A percentile compares a stretch with the other conserved stretches of the same genome.
phyloP scores from a whole-genome alignment of 768 basidiomycete species.

The Ramaria sp. region DNA sequence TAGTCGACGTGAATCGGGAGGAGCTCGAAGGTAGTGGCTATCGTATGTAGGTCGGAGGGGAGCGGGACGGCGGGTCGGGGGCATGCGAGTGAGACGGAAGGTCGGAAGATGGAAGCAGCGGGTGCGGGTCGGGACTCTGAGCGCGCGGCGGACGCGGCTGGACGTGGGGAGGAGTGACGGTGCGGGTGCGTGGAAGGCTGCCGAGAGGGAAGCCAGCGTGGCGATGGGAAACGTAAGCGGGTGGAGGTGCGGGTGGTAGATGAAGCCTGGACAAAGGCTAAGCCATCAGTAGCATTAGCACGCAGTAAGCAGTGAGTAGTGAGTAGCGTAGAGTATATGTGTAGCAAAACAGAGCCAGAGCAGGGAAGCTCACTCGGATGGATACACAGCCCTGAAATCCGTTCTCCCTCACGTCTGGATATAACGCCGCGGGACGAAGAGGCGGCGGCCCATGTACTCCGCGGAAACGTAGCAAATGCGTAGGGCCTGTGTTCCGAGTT shows the following conservation, averaged over 20 bases:
- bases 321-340: too few species aligned
- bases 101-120: too few species aligned
- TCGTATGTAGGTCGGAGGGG: slow-evolving; percentile 44
- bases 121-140: not conserved
- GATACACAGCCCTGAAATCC: too few species aligned
- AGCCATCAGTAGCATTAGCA: too few species aligned
- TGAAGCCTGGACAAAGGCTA: slow-evolving; percentile 51
- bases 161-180: slow-evolving; percentile 54
- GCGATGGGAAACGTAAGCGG: slow-evolving; percentile 85
- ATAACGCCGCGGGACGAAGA: too few species aligned
- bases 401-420: too few species aligned
- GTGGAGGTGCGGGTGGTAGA: slow-evolving; percentile 90
- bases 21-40: slow-evolving; percentile 72
- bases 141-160: slow-evolving; percentile 47
- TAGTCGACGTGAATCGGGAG: slow-evolving; percentile 95
- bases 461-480: too few species aligned
- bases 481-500: too few species aligned
- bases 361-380: too few species aligned
- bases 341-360: too few species aligned
- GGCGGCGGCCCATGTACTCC: too few species aligned
- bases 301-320: too few species aligned
- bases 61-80: slow-evolving; percentile 21
- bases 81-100: slow-evolving; percentile 1
- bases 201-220: slow-evolving; percentile 70
- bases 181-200: slow-evolving; percentile 52